Evolutionary conservation across 257 asterid genomes (phyloP), one percentile per base, ranked within the genome.

Genomic region (Perilla frutescens): DNA sequence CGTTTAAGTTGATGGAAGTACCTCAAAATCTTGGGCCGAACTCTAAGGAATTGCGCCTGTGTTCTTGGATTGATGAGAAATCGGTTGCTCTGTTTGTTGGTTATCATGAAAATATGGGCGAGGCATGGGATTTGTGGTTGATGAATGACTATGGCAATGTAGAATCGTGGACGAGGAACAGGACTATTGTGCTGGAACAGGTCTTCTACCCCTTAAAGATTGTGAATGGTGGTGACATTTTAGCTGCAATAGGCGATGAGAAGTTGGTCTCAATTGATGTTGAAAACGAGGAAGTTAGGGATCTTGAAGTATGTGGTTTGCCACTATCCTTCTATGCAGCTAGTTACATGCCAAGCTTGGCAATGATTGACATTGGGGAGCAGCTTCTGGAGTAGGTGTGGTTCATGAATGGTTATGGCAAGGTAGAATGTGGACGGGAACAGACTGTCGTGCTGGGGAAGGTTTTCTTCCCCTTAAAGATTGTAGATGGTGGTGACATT

Each of bases 81-180:
- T 68, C 88, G 6, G 6, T 84, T 66, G 77, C 72, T n/a, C 54
- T 84, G 69, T 84, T 84, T 62, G 48, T 73, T 39, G 14, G 66
- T 37, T 37, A 62, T 59, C 72, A 37, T 5, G 73, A 49, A 12
- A 54, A 73, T 73, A 14, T 29, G 31, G 76, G 83, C 1, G 74
- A 68, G 50, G 32, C 39, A 9, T 84, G 85, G 88, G 83, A 79
- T 47, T 34, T 81, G 39, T 84, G 86, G 84, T 61, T 74, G 65
- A 75, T 84, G 88, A 73, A 50, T 34, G 79, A 76, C 3, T 79
- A 84, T 65, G 84, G 84, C 1, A 45, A 77, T 41, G 82, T 20
- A 6, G 82, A 48, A 26, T 75, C 84, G 37, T 84, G 86, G 88
- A 66, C n/a, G 12, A 66, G 51, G 51, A 71, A 59, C 13, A 47